Base-by-base conservation (phyloP, 352 stramenopile species). In the Thraustochytrium sp. region DNA sequence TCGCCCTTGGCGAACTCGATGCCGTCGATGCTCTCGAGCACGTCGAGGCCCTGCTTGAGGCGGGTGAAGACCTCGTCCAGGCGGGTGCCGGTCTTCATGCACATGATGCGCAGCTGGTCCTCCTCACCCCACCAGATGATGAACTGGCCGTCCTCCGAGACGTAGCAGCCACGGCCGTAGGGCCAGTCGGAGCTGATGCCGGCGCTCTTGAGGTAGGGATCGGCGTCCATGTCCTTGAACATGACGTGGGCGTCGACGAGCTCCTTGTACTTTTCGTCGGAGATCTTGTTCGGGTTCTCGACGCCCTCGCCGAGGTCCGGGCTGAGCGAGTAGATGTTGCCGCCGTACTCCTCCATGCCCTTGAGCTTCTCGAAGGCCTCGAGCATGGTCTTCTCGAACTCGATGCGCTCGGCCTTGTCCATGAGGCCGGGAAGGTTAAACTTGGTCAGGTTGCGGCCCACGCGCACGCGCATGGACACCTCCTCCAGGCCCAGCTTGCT, bases 331-430 rank as follows among this genome's bases (percentile, higher is more conserved):
- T 95, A 93, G 85, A 95, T 92, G 73, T 89, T 93, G 64, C 92
- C 92, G 16, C 87, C 86, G 48, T 89, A 91, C 55, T 86, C 86
- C 34, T 91, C 82, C 77, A 93, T 92, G 3, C 87, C 89, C 55
- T 85, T 87, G 82, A 96, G 90, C 77, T 89, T 88, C 37, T 89
- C 88, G 40, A 96, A 91, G 23, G 91, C 92, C 40, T 87, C 86
- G 61, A 94, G 85, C 80, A 96, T 91, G 68, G 92, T 83, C 74
- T 92, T 89, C 89, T 96, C 94, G 21, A 96, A 93, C 78, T 95
- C 89, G 56, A 92, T 90, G 49, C 92, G 90, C 82, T 96, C 89
- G 31, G 88, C 90, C 48, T 92, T 87, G 5, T 89, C 89, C 83
- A 93, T 96, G 38, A 89, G 86, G 2, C 91, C 91, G 1, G 92